A percentile compares a stretch with the other conserved stretches of the same genome.
phyloP scores from a whole-genome alignment of 2,329 filamentous ascomycete species.

The Lizonia empirigonia region DNA sequence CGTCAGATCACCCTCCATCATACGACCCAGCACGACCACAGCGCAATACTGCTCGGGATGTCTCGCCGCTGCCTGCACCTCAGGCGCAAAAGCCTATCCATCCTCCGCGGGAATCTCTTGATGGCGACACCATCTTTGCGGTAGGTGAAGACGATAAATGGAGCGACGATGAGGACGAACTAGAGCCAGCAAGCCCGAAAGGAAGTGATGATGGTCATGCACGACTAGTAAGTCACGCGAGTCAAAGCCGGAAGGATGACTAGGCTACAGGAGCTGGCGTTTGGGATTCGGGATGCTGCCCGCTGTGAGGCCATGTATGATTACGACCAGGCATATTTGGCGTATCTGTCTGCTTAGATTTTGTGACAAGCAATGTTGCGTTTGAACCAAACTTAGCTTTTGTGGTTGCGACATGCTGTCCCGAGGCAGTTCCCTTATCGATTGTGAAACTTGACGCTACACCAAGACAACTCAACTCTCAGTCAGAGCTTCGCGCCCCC shows the following conservation, averaged over 20 bases:
- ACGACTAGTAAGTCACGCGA: conserved; percentile 40
- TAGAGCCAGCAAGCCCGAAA: conserved; percentile 61
- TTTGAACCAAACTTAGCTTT: background rate
- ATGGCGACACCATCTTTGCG: conserved; percentile 95
- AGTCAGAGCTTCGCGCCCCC: conserved; percentile 15
- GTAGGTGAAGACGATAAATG: conserved; percentile 88
- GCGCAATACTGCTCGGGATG: conserved; percentile 43
- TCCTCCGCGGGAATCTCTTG: conserved; percentile 66
- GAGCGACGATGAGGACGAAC: conserved; percentile 70
- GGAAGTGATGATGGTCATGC: conserved; percentile 39
- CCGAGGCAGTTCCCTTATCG: conserved; percentile 12
- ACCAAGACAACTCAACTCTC: conserved; percentile 18
- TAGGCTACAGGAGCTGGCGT: conserved; percentile 18
- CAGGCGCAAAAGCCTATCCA: conserved; percentile 55
- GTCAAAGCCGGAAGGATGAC: conserved; percentile 38
- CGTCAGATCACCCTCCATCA: conserved; percentile 43
- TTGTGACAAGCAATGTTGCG: background rate
- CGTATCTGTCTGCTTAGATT: background rate
- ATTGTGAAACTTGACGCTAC: conserved; percentile 22
- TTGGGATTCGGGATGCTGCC: background rate
- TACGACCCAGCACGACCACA: conserved; percentile 49
- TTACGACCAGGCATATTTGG: conserved; percentile 7
- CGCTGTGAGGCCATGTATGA: conserved; percentile 4
- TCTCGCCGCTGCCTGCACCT: conserved; percentile 60
- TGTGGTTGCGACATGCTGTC: background rate